Conservation (phyloP, 2,329 filamentous ascomycete species). For the Fusarium scirpi region DNA sequence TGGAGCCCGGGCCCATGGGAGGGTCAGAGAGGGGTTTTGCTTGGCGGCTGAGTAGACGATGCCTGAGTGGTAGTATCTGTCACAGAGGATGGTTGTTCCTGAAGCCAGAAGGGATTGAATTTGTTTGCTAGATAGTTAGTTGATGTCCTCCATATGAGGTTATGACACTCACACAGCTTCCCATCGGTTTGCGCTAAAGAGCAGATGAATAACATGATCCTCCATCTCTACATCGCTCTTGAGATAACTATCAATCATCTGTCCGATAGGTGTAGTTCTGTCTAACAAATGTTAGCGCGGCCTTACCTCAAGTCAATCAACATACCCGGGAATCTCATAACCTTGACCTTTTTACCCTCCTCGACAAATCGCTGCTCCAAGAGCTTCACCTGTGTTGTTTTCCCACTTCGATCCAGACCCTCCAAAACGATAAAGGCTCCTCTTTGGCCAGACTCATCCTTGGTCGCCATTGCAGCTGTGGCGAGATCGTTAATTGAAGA, state of each 20-base stretch:
- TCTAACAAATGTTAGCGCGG: constrained; percentile 62
- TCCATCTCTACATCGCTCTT: constrained; percentile 78
- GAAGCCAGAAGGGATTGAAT: constrained; percentile 67
- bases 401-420: constrained; percentile 89
- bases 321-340: constrained; percentile 70
- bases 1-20: constrained; percentile 85
- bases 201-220: constrained; percentile 88
- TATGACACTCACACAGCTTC: constrained; percentile 68
- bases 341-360: constrained; percentile 61
- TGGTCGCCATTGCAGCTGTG: constrained; percentile 60
- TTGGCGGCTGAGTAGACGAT: constrained; percentile 95
- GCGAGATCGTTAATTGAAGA: constrained; percentile 64
- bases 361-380: constrained; percentile 68
- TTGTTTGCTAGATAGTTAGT: constrained; percentile 55
- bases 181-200: constrained; percentile 94
- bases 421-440: constrained; percentile 87
- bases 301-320: constrained; percentile 10
- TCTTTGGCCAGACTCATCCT: constrained; percentile 20
- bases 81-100: constrained; percentile 83
- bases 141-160: constrained; percentile 1
- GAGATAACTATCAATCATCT: constrained; percentile 88
- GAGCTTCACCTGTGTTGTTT: constrained; percentile 87
- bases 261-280: constrained; percentile 83
- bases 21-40: constrained; percentile 73
- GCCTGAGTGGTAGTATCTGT: constrained; percentile 95